Percentiles rank a stretch among this genome's conserved stretches.
These are phyloP conservation scores for Thermomyces lanuginosus DNA, from an alignment of 2,329 filamentous ascomycete genomes.

Conservation along the genomic window DNA sequence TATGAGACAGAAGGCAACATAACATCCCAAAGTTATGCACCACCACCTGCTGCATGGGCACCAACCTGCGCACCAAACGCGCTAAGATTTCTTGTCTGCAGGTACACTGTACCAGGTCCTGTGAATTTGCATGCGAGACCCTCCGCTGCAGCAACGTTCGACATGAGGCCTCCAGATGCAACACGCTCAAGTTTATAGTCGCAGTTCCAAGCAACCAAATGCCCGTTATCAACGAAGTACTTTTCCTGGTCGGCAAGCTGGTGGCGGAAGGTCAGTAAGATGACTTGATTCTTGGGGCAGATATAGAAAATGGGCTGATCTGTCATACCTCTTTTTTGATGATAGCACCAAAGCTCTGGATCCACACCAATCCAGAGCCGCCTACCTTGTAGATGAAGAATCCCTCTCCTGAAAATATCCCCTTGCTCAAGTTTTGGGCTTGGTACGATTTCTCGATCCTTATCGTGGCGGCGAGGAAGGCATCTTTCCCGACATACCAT, in stretches of 20 bases:
- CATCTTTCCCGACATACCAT: conserved; percentile 77
- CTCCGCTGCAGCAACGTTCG: conserved; percentile 64
- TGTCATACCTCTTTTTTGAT: conserved; percentile 77
- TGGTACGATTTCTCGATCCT: conserved; percentile 82
- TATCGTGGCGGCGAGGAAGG: conserved; percentile 70
- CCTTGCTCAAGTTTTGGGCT: conserved; percentile 70
- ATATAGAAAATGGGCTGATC: no score
- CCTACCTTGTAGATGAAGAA: conserved; percentile 77
- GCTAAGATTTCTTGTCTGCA: conserved; percentile 78
- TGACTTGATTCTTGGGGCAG: no score
- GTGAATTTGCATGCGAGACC: conserved; percentile 90
- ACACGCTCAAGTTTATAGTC: conserved; percentile 85
- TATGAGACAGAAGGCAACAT: no score
- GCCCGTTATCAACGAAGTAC: conserved; percentile 85
- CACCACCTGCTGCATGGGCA: conserved; percentile 20
- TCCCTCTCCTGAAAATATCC: conserved; percentile 86
- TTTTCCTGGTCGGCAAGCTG: conserved; percentile 49
- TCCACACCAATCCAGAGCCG: conserved; percentile 69
- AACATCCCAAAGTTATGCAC: no score
- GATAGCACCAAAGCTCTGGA: conserved; percentile 87
- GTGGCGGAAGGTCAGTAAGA: background rate
- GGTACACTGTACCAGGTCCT: conserved; percentile 73
- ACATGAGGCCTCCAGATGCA: conserved; percentile 82
- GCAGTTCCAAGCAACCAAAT: conserved; percentile 92
- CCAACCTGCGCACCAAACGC: conserved; percentile 41